Base-by-base conservation (phyloP, 345 rosid genomes). In the Syzygium aqueum region DNA sequence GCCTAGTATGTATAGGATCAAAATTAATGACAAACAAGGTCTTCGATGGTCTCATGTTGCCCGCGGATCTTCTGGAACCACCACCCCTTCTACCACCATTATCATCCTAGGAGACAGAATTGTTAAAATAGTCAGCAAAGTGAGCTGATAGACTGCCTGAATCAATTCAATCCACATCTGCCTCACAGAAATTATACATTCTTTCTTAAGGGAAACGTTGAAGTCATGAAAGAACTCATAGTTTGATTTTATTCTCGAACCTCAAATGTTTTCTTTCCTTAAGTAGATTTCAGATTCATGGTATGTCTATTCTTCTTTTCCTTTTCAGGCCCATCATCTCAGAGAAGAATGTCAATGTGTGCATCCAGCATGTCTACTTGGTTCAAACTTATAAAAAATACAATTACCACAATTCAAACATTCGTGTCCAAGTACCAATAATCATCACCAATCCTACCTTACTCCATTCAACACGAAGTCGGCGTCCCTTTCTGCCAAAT, bases 381-480 rank as follows among this genome's bases (percentile, higher is more conserved):
- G 80, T 37, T 21, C 80, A 73, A 73, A 11, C 25, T 25, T 73
- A 37, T 37, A 37, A 73, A 13, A 73, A 67, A 73, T 19, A 19
- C 80, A 7, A 37, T 33, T 19, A 73, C 37, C 80, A 22, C 19
- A 73, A 73, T 37, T 19, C 25, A 19, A 73, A 73, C 27, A 5
- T 22, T 33, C 21, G 27, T 37, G 25, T 17, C 25, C 49, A 21
- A 73, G 5, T 73, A 73, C 25, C 65, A 53, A 25, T 53, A 33
- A 84, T 53, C 86, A 28, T 53, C 49, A 51, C 56, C 54, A 84
- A 53, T 52, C 61, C 50, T 89, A 96, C 99, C 96, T 95, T 97
- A 25, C 97, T 97, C 99, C 99, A 97, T 90, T 97, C 99, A 83
- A 96, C 99, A 90, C 97, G 97, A 86, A 97, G 97, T 89, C 96